A percentile compares a stretch with the other conserved stretches of the same genome.
Evolutionary conservation across 225 moss, liverwort and hornwort genomes (phyloP).

Genomic region (Antitrichia curtipendula): DNA sequence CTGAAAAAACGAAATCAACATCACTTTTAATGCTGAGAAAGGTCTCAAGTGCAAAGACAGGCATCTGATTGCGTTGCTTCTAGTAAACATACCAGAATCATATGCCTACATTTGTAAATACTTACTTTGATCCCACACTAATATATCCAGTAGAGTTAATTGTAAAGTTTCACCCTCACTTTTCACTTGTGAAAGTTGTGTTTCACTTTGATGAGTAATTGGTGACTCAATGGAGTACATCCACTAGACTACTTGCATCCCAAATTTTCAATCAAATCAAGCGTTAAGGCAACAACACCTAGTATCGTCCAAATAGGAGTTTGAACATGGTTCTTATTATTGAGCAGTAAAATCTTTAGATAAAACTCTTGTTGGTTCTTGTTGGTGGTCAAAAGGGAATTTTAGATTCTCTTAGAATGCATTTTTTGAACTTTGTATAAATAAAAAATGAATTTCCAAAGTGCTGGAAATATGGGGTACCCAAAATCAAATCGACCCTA

Average conservation of each 20-base stretch:
- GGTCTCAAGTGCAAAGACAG: neutral
- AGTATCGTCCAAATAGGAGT: neutral
- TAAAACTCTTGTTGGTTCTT: neutral
- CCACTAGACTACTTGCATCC: neutral
- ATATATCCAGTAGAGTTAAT: neutral
- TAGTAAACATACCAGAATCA: neutral
- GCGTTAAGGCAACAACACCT: neutral
- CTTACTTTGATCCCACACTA: neutral
- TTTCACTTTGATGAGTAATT: neutral
- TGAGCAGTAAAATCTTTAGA: neutral
- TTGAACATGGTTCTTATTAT: neutral
- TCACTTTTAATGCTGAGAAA: neutral
- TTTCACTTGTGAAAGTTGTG: neutral
- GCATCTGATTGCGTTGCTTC: neutral
- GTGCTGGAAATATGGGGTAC: neutral
- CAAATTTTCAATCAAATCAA: neutral
- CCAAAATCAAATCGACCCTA: neutral
- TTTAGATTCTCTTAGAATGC: neutral
- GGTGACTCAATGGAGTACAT: neutral
- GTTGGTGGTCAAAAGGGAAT: neutral
- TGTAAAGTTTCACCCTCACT: neutral
- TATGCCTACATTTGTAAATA: neutral
- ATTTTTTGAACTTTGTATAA: neutral
- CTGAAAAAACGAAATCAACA: constrained; percentile 3
- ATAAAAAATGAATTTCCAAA: no score